phyloP scores from a whole-genome alignment of 2,329 filamentous ascomycete genomes.

The Sporothrix pseudoabietina region DNA sequence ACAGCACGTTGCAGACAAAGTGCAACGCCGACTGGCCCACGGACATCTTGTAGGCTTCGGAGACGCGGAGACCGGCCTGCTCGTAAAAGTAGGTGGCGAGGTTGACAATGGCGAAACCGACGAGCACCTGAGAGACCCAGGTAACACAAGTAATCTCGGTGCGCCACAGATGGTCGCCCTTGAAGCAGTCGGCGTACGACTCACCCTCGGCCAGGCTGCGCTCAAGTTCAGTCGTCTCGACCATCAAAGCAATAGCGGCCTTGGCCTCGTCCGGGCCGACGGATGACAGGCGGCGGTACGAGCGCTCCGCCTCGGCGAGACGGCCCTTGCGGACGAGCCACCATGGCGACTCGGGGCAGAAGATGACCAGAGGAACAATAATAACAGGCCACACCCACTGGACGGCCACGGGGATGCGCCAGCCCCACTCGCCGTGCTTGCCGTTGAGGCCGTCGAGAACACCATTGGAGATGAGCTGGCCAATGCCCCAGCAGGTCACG shows the following conservation, averaged over 20 bases:
- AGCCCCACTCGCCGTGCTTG: constrained; percentile 32
- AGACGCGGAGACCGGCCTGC: constrained; percentile 46
- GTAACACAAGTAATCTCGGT: constrained; percentile 49
- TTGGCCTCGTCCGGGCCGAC: constrained; percentile 63
- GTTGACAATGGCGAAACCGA: constrained; percentile 42
- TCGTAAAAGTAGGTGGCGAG: constrained; percentile 50
- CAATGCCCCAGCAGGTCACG: constrained; percentile 49
- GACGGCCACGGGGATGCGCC: constrained; percentile 46
- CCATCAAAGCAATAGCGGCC: constrained; percentile 26
- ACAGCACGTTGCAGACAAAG: constrained; percentile 48
- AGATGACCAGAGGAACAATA: constrained; percentile 34
- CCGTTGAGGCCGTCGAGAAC: constrained; percentile 37
- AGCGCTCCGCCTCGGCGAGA: constrained; percentile 46
- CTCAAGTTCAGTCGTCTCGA: constrained; percentile 55
- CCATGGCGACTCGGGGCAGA: constrained; percentile 40
- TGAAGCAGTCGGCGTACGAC: constrained; percentile 52
- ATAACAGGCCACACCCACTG: constrained; percentile 50
- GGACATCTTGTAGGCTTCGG: constrained; percentile 45
- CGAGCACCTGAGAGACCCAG: constrained; percentile 48
- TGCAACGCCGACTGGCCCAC: constrained; percentile 49
- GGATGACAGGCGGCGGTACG: constrained; percentile 50
- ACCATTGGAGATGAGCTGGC: constrained; percentile 37
- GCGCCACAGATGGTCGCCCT: constrained; percentile 50
- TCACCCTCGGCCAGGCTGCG: constrained; percentile 57
- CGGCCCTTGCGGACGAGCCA: constrained; percentile 51